Percentiles rank a stretch among this genome's conserved stretches.
These are phyloP conservation scores for Suhomyces bokatorum DNA, from an alignment of 1,139 yeast species.

Conservation along the genomic window DNA sequence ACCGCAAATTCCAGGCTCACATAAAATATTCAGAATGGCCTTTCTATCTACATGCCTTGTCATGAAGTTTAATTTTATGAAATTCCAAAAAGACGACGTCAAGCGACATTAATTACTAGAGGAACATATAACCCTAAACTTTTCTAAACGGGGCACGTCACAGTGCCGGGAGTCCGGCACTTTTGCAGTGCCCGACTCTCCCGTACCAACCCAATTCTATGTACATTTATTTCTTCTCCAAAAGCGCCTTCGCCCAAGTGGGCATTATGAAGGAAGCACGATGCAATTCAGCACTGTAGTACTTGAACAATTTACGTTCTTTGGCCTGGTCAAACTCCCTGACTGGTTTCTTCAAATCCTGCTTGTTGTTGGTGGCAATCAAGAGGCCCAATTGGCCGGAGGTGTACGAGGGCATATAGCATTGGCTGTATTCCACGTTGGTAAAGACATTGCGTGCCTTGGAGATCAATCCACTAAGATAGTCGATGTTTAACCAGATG, in stretches of 20 bases:
- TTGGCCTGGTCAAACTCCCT: conserved; percentile 45
- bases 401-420: conserved; percentile 95
- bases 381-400: conserved; percentile 92
- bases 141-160: no score
- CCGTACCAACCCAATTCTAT: background rate
- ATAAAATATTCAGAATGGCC: no score
- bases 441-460: conserved; percentile 74
- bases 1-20: no score
- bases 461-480: conserved; percentile 57
- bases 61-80: no score
- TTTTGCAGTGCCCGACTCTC: background rate
- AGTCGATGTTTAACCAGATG: conserved; percentile 81
- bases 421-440: conserved; percentile 75
- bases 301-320: conserved; percentile 59
- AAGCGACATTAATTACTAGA: no score
- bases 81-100: no score
- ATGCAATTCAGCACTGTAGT: conserved; percentile 76
- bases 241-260: conserved; percentile 65
- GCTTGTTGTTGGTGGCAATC: conserved; percentile 68
- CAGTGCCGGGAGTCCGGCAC: no score
- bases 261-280: conserved; percentile 82
- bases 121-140: no score
- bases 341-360: conserved; percentile 55
- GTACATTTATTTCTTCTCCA: conserved; percentile 13
- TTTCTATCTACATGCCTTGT: no score